These are phyloP conservation scores for Blastobotrys muscicola DNA, from an alignment of 805 yeast genomes.

Conservation along the genomic window DNA sequence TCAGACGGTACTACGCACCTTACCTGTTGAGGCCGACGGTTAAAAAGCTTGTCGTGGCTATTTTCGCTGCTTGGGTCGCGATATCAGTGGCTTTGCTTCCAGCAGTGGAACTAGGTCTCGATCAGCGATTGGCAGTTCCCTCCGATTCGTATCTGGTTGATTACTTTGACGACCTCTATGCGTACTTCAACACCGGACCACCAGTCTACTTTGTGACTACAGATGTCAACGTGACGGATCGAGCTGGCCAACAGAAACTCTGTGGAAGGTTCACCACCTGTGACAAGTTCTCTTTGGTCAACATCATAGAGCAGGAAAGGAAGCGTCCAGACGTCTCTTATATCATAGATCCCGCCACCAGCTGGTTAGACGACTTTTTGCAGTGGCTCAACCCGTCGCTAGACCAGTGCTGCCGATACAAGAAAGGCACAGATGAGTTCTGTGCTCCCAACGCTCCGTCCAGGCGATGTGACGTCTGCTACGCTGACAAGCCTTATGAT, in stretches of 20 bases:
- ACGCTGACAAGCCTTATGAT: slow-evolving; percentile 52
- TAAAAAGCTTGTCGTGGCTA: slow-evolving; percentile 39
- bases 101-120: slow-evolving; percentile 64
- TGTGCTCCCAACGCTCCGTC: slow-evolving; percentile 62
- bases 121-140: slow-evolving; percentile 85
- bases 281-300: slow-evolving; percentile 65
- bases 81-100: slow-evolving; percentile 65
- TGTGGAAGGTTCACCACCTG: slow-evolving; percentile 89
- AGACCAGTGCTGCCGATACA: slow-evolving; percentile 75
- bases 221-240: slow-evolving; percentile 50
- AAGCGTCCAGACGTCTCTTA: slow-evolving; percentile 55
- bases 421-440: slow-evolving; percentile 44
- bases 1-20: slow-evolving; percentile 49
- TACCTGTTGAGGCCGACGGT: slow-evolving; percentile 38
- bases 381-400: slow-evolving; percentile 80
- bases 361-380: slow-evolving; percentile 89
- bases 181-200: slow-evolving; percentile 77
- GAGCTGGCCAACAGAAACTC: slow-evolving; percentile 56
- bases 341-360: slow-evolving; percentile 72
- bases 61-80: slow-evolving; percentile 57
- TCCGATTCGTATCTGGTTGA: slow-evolving; percentile 68
- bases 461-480: slow-evolving; percentile 68
- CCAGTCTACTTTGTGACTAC: slow-evolving; percentile 83
- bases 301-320: slow-evolving; percentile 76
- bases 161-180: slow-evolving; percentile 69